Evolutionary conservation across 305 asterid species (phyloP), one percentile per base, ranked within the genome.

Genomic region (Solanum hybrid): DNA sequence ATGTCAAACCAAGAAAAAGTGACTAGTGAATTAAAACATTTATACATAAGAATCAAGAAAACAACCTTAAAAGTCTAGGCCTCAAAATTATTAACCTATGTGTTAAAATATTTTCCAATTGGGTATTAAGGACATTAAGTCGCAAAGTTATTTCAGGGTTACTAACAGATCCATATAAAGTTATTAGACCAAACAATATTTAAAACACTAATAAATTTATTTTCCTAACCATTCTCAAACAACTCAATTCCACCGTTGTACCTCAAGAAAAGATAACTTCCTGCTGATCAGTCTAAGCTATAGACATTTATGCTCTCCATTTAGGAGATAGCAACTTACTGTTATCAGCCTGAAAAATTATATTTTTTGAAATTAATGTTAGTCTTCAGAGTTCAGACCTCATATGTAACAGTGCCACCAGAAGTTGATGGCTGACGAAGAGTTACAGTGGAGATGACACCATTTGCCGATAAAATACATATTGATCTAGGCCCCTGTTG

Each of bases 381-480:
- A 75, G 91, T 87, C 90, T 87, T 90, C 79, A 89, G 85, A 95
- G 97, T 87, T 90, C 79, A 89, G 85, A 95, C 98, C 99, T 95
- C 98, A 88, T 95, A 96, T 35, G 97, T 94, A 89, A 96, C 95
- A 32, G 93, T 93, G 91, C 98, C 96, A 87, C 93, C 94, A 38
- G 98, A 95, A 87, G 94, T 88, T 86, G 97, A 94, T 34, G 94
- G 92, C 71, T 92, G 94, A 29, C 91, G 92, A n/a, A 92, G 94
- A 35, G 93, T 96, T 89, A 94, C 97, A 12, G 96, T 94, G 69
- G 98, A 95, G 90, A 96, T 89, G 88, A 96, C 92, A 86, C 99
- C 99, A 82, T 92, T 87, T 80, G 96, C 99, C 4, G 98, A 96
- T 93, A 96, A 92, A 81, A 96, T 87, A 76, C 96, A 97, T 88